Evolutionary conservation across 495 filamentous ascomycete genomes (phyloP).

Genomic region (Podospora appendiculata): DNA sequence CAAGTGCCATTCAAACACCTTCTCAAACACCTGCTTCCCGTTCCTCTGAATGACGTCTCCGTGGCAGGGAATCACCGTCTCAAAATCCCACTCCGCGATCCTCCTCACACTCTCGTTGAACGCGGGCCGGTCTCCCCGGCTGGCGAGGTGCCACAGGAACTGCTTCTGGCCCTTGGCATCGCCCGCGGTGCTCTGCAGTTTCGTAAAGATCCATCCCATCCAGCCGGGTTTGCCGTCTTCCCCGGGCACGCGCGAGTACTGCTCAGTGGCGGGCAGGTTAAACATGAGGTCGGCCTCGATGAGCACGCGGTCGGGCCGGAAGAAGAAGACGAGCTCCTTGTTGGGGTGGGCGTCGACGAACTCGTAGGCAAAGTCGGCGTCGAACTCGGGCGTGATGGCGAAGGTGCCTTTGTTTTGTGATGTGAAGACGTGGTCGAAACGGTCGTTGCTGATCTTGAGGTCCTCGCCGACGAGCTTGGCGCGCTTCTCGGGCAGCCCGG

Average conservation of each 20-base stretch:
- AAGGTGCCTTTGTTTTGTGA: slow-evolving; percentile 34
- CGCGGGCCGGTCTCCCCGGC: slow-evolving; percentile 52
- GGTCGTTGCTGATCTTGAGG: slow-evolving; percentile 56
- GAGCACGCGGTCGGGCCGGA: slow-evolving; percentile 73
- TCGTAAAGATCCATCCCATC: slow-evolving; percentile 53
- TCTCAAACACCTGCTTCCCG: slow-evolving; percentile 69
- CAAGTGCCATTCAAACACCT: slow-evolving; percentile 83
- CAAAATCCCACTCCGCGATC: slow-evolving; percentile 79
- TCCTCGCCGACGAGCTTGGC: slow-evolving; percentile 39
- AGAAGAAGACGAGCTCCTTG: slow-evolving; percentile 79
- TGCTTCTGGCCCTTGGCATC: slow-evolving; percentile 68
- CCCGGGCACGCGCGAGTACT: slow-evolving; percentile 57
- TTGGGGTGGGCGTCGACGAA: slow-evolving; percentile 74
- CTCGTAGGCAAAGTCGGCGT: slow-evolving; percentile 78
- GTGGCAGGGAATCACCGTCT: slow-evolving; percentile 85
- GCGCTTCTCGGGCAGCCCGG: slow-evolving; percentile 82
- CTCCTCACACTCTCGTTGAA: slow-evolving; percentile 60
- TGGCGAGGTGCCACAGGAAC: slow-evolving; percentile 72
- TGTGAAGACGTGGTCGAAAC: slow-evolving; percentile 61
- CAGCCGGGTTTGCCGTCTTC: slow-evolving; percentile 48
- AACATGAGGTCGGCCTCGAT: slow-evolving; percentile 90
- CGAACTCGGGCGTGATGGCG: slow-evolving; percentile 66
- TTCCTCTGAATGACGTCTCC: slow-evolving; percentile 79
- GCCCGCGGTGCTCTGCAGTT: slow-evolving; percentile 53
- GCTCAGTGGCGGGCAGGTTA: slow-evolving; percentile 82